phyloP scores from a whole-genome alignment of 768 basidiomycete species.

The Pluteus cervinus region DNA sequence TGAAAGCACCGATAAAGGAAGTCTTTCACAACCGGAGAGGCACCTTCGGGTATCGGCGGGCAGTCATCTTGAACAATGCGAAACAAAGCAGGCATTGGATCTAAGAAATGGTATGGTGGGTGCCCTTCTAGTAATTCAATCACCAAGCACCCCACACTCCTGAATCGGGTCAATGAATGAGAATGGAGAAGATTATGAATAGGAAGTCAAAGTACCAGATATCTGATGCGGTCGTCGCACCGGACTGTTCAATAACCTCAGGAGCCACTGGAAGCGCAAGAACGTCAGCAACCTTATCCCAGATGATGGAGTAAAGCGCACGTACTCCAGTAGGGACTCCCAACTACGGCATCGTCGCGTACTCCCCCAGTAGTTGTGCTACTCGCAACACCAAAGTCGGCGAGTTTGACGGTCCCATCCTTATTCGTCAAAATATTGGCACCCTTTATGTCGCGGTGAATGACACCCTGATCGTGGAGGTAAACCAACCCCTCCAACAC shows the following conservation, averaged over 20 bases:
- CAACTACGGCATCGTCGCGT: slow-evolving; percentile 88
- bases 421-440: slow-evolving; percentile 99
- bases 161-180: slow-evolving; percentile 16
- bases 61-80: slow-evolving; percentile 98
- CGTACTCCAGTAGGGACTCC: slow-evolving; percentile 98
- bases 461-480: slow-evolving; percentile 98
- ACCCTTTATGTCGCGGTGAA: slow-evolving; percentile 98
- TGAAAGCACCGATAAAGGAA: slow-evolving; percentile 98
- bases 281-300: no score
- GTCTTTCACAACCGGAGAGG: slow-evolving; percentile 92
- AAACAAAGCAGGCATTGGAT: slow-evolving; percentile 98
- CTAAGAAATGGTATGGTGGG: slow-evolving; percentile 92
- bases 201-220: slow-evolving; percentile 51
- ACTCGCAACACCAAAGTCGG: slow-evolving; percentile 96
- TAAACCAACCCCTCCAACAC: slow-evolving; percentile 94
- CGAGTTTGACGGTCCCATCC: slow-evolving; percentile 97
- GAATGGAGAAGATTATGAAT: neutral
- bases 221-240: slow-evolving; percentile 95
- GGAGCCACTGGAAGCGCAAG: slow-evolving; percentile 72
- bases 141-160: slow-evolving; percentile 95
- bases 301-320: slow-evolving; percentile 11
- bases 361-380: slow-evolving; percentile 68
- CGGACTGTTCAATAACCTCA: slow-evolving; percentile 97
- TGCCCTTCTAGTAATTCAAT: slow-evolving; percentile 90
- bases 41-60: slow-evolving; percentile 94